Evolutionary conservation across 768 basidiomycete species (phyloP).

Genomic region (Crassisporium funariophilum): DNA sequence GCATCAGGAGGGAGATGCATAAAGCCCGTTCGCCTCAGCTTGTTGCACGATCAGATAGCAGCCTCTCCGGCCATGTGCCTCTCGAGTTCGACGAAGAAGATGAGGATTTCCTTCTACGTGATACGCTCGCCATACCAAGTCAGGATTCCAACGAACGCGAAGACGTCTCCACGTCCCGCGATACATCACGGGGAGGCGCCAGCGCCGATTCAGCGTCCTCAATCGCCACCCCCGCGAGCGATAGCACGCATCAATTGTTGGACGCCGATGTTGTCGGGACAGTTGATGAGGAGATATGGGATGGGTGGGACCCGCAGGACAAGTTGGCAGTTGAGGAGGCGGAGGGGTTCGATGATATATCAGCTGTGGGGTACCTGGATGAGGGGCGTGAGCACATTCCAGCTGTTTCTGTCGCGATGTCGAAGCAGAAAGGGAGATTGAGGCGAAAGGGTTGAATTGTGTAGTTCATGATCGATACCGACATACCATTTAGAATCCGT

Average conservation of each 20-base stretch:
- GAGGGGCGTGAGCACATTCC: not conserved
- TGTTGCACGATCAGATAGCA: slow-evolving; percentile 25
- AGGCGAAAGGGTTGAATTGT: too few relatives aligned
- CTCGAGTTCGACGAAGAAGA: slow-evolving; percentile 71
- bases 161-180: slow-evolving; percentile 18
- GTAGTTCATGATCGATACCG: not conserved
- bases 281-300: slow-evolving; percentile 34
- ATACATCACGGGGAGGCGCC: slow-evolving; percentile 27
- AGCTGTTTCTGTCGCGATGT: not conserved
- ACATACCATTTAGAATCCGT: slow-evolving; percentile 6
- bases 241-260: slow-evolving; percentile 31
- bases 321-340: slow-evolving; percentile 50
- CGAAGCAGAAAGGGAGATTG: slow-evolving; percentile 2
- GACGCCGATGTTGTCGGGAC: slow-evolving; percentile 34
- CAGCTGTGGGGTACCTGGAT: slow-evolving; percentile 1
- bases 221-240: slow-evolving; percentile 42
- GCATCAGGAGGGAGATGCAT: slow-evolving; percentile 58
- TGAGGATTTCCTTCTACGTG: slow-evolving; percentile 51
- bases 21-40: slow-evolving; percentile 50
- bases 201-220: slow-evolving; percentile 31
- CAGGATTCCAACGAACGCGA: slow-evolving; percentile 11
- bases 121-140: slow-evolving; percentile 12
- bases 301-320: slow-evolving; percentile 50
- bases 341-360: slow-evolving; percentile 51
- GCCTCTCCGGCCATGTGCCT: slow-evolving; percentile 39